Conservation (phyloP, 129 eudicot genomes). For the Pittosporum tobira region DNA sequence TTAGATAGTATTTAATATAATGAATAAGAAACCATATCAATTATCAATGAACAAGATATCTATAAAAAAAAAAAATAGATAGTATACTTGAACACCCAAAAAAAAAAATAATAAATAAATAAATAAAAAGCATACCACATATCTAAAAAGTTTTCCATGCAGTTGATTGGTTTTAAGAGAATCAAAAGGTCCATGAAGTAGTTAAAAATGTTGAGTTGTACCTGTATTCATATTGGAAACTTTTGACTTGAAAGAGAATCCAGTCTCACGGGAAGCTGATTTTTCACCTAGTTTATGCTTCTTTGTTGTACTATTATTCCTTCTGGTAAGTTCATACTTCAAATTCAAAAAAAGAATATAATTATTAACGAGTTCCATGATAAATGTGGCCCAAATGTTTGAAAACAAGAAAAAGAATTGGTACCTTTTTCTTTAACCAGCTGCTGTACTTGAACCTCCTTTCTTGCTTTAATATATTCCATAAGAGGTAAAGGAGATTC, state of each 20-base stretch:
- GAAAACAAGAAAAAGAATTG: constrained; percentile 39
- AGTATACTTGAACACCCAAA: too few species aligned
- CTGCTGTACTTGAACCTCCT: constrained; percentile 53
- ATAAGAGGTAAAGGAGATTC: constrained; percentile 56
- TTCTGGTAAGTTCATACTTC: constrained; percentile 16
- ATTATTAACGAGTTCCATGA: constrained; percentile 28
- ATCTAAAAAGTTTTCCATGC: background rate
- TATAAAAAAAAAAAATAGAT: background rate
- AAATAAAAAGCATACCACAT: too few species aligned
- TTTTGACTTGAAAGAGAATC: constrained; percentile 12
- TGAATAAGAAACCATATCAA: constrained; percentile 1
- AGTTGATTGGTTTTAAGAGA: constrained; percentile 8
- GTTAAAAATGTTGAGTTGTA: too few species aligned
- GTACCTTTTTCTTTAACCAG: constrained; percentile 45
- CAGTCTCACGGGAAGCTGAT: background rate
- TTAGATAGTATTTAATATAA: constrained; percentile 19
- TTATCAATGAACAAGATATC: constrained; percentile 5
- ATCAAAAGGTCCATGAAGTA: constrained; percentile 1
- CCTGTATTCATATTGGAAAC: constrained; percentile 4
- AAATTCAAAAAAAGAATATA: constrained; percentile 32
- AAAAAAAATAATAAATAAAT: too few species aligned
- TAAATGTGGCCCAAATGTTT: constrained; percentile 62
- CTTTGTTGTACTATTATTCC: constrained; percentile 9
- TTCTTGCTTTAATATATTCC: constrained; percentile 67
- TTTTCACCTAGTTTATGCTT: constrained; percentile 12